Conservation (phyloP, 2,329 filamentous ascomycete species). For the Sphaceloma murrayae region DNA sequence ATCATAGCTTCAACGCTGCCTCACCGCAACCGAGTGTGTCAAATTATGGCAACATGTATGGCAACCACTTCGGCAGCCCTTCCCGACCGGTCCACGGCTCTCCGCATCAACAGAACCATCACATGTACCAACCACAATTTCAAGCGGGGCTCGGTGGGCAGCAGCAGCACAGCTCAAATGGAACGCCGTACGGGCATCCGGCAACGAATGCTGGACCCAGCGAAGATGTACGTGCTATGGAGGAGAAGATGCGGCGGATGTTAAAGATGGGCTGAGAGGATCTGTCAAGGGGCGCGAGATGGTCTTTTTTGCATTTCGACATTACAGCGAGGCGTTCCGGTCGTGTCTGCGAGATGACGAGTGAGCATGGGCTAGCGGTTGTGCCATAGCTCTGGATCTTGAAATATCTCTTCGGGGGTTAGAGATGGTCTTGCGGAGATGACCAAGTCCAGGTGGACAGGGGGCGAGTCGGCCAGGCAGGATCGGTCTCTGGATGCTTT, state of each 20-base stretch:
- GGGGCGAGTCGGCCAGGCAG: neutral
- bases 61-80: constrained; percentile 19
- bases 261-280: constrained; percentile 26
- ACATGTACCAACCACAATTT: constrained; percentile 9
- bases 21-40: constrained; percentile 12
- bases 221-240: constrained; percentile 29
- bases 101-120: neutral
- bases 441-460: neutral
- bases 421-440: too few species aligned
- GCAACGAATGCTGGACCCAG: neutral
- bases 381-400: too few species aligned
- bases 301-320: neutral
- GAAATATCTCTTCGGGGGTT: neutral
- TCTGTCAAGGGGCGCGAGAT: neutral
- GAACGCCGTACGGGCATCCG: too few species aligned
- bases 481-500: constrained; percentile 2
- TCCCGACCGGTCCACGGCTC: constrained; percentile 15
- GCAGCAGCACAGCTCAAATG: constrained; percentile 13
- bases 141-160: too few species aligned
- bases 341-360: too few species aligned
- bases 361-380: too few species aligned
- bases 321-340: constrained; percentile 14
- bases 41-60: constrained; percentile 18
- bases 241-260: constrained; percentile 34
- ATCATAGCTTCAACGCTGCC: constrained; percentile 18